phyloP scores from a whole-genome alignment of 208 protist genomes.

The Willaertia magna region DNA sequence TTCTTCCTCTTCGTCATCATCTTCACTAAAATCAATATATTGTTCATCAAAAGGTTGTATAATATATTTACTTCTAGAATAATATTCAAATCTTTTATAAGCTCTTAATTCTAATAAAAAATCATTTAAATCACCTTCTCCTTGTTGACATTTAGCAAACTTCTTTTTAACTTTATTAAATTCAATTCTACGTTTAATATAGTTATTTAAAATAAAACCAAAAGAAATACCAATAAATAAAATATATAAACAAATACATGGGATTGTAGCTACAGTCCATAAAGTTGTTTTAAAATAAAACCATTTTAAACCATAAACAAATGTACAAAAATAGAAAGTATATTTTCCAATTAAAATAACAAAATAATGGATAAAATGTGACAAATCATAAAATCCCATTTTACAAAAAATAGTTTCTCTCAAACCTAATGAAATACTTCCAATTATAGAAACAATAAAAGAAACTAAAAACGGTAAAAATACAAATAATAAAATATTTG shows the following conservation, averaged over 20 bases:
- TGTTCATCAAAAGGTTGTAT: neutral
- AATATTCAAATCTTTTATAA: neutral
- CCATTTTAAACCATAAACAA: neutral
- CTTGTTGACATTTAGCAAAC: neutral
- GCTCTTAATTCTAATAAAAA: neutral
- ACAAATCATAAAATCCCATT: neutral
- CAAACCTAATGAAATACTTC: neutral
- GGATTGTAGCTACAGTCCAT: neutral
- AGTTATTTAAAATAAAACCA: neutral
- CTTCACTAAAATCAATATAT: neutral
- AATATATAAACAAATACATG: neutral
- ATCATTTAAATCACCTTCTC: neutral
- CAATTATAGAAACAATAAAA: neutral
- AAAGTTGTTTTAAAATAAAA: neutral
- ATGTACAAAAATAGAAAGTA: neutral
- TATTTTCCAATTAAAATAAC: neutral
- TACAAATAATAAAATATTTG: neutral
- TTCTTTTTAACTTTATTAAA: neutral
- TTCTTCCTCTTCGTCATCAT: neutral
- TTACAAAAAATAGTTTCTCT: neutral
- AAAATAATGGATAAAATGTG: neutral
- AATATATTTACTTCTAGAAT: neutral
- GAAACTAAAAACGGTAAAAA: neutral
- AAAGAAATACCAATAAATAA: neutral
- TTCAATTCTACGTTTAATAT: neutral